phyloP scores from a whole-genome alignment of 2,329 filamentous ascomycete genomes.

The Aureobasidium namibiae region DNA sequence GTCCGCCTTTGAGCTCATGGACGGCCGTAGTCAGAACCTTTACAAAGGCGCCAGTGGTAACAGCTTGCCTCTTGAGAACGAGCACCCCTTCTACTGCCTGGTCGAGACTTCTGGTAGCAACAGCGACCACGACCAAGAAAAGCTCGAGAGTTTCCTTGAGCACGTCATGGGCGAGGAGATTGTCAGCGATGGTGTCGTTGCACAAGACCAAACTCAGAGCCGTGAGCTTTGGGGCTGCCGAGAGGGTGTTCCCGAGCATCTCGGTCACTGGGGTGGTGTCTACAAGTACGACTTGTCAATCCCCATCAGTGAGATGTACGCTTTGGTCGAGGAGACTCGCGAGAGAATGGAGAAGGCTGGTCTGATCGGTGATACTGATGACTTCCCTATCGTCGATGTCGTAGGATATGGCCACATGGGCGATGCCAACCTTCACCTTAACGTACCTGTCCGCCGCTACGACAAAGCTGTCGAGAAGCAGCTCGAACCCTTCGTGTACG shows the following conservation, averaged over 20 bases:
- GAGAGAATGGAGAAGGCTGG: conserved; percentile 64
- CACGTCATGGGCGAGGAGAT: conserved; percentile 83
- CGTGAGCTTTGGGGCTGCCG: conserved; percentile 82
- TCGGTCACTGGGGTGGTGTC: conserved; percentile 85
- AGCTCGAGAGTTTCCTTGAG: conserved; percentile 84
- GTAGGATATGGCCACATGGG: conserved; percentile 98
- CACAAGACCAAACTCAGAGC: conserved; percentile 87
- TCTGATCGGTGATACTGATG: conserved; percentile 63
- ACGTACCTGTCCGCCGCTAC: conserved; percentile 74
- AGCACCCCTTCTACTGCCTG: conserved; percentile 91
- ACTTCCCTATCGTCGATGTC: conserved; percentile 76
- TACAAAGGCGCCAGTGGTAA: conserved; percentile 67
- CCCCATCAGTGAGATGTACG: conserved; percentile 77
- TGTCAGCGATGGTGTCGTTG: conserved; percentile 80
- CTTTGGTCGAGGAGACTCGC: conserved; percentile 76
- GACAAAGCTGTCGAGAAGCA: conserved; percentile 79
- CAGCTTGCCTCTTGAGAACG: conserved; percentile 70
- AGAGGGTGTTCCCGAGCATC: conserved; percentile 82
- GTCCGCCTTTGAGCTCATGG: conserved; percentile 97
- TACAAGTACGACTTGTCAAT: conserved; percentile 99
- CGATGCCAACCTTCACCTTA: conserved; percentile 89
- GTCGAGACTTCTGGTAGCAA: conserved; percentile 96
- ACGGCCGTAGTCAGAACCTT: conserved; percentile 69
- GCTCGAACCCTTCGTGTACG: conserved; percentile 92
- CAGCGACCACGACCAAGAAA: conserved; percentile 81